These are phyloP conservation scores for Hibiscus syriacus DNA, from an alignment of 345 rosid genomes.

Conservation along the genomic window DNA sequence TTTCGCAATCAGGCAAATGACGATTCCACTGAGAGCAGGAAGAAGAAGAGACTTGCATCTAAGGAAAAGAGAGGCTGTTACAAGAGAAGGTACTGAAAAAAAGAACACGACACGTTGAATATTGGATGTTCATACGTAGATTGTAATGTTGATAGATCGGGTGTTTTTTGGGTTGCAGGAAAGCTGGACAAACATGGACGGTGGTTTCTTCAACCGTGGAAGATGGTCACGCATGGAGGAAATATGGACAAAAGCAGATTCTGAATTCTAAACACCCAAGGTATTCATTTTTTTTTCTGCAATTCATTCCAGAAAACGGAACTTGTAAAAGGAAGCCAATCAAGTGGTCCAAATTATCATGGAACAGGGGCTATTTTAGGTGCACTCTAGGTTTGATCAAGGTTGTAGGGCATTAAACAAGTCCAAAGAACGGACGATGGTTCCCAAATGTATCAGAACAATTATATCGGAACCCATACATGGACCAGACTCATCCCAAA, in stretches of 20 bases:
- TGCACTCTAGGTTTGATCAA: slow-evolving; percentile 65
- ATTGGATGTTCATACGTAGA: background rate
- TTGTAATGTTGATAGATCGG: background rate
- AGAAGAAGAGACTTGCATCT: slow-evolving; percentile 28
- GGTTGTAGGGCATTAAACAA: slow-evolving; percentile 75
- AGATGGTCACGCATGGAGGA: slow-evolving; percentile 78
- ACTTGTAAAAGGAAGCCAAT: too few relatives aligned
- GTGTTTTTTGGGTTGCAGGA: slow-evolving; percentile 35
- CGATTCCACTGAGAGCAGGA: slow-evolving; percentile 17
- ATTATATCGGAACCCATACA: slow-evolving; percentile 56
- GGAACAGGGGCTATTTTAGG: slow-evolving; percentile 69
- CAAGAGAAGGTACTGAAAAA: slow-evolving; percentile 53
- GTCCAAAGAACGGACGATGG: slow-evolving; percentile 58
- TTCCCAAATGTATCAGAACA: slow-evolving; percentile 35
- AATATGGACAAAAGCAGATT: slow-evolving; percentile 80
- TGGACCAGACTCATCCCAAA: slow-evolving; percentile 28
- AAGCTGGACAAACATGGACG: slow-evolving; percentile 29
- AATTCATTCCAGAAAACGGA: background rate
- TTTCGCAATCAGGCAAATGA: too few relatives aligned
- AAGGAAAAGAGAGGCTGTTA: slow-evolving; percentile 66
- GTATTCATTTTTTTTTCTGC: slow-evolving; percentile 20
- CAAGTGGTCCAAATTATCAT: background rate
- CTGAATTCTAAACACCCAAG: slow-evolving; percentile 64
- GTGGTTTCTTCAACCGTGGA: slow-evolving; percentile 24
- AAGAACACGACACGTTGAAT: background rate